A percentile compares a stretch with the other conserved stretches of the same genome.
Evolutionary conservation across 257 asterid genomes (phyloP).

Genomic region (Solanum bukasovii): DNA sequence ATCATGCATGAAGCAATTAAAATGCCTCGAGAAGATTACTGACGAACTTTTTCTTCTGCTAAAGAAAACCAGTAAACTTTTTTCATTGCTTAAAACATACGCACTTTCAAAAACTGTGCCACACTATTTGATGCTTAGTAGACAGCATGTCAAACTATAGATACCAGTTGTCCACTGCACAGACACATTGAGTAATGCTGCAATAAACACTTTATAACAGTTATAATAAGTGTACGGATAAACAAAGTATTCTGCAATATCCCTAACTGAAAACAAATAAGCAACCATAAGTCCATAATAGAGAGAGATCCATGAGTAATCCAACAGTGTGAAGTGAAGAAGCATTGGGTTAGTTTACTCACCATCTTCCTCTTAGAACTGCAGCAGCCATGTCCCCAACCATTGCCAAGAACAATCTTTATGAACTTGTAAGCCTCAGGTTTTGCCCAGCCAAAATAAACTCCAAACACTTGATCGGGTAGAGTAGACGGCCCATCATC

Average conservation of each 20-base stretch:
- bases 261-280: not conserved
- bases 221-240: not conserved
- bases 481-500: conserved; percentile 35
- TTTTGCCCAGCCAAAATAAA: conserved; percentile 74
- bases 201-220: not conserved
- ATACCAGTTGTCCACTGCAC: not conserved
- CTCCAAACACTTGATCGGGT: conserved; percentile 71
- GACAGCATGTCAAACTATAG: not conserved
- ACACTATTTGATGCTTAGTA: not conserved
- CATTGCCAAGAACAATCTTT: conserved; percentile 52
- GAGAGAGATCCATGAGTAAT: not conserved
- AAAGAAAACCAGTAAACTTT: not conserved
- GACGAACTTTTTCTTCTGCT: not conserved
- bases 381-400: conserved; percentile 40
- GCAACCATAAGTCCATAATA: not conserved
- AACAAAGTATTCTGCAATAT: not conserved
- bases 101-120: not conserved
- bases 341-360: conserved; percentile 19
- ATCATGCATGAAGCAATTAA: not conserved
- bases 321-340: not conserved
- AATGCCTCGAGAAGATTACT: not conserved
- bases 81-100: not conserved
- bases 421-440: conserved; percentile 22
- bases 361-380: conserved; percentile 44
- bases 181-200: not conserved